A percentile compares a stretch with the other conserved stretches of the same genome.
phyloP scores from a whole-genome alignment of 306 rosid genomes.

The Lathyrus sativus region DNA sequence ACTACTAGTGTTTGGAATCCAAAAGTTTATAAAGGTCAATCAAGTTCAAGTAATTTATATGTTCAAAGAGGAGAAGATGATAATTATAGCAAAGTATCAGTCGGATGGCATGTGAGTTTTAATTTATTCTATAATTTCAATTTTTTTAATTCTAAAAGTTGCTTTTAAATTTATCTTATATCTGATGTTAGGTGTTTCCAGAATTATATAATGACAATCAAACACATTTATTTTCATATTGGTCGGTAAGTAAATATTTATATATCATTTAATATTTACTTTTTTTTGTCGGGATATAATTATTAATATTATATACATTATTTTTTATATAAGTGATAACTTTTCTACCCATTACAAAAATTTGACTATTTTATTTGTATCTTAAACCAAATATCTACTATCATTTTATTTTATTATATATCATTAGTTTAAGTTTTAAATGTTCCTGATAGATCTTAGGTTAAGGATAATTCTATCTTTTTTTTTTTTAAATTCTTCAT shows the following conservation, averaged over 20 bases:
- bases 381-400: too few species aligned
- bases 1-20: neutral
- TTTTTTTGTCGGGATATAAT: too few species aligned
- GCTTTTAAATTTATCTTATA: too few species aligned
- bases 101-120: constrained; percentile 30
- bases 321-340: too few species aligned
- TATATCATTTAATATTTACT: neutral
- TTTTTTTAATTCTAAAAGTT: neutral
- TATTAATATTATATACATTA: too few species aligned
- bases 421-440: too few species aligned
- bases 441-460: too few species aligned
- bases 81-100: fast-evolving
- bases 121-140: neutral
- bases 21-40: neutral
- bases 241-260: constrained; percentile 1
- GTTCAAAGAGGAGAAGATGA: neutral
- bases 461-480: too few species aligned
- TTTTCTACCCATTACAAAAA: too few species aligned
- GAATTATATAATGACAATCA: neutral
- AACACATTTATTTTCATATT: neutral
- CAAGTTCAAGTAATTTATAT: neutral
- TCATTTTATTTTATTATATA: too few species aligned
- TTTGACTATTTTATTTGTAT: too few species aligned
- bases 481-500: too few species aligned
- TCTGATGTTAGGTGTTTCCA: neutral